Base-by-base conservation (phyloP, 2,329 filamentous ascomycete genomes). In the Botrytis hyacinthi region DNA sequence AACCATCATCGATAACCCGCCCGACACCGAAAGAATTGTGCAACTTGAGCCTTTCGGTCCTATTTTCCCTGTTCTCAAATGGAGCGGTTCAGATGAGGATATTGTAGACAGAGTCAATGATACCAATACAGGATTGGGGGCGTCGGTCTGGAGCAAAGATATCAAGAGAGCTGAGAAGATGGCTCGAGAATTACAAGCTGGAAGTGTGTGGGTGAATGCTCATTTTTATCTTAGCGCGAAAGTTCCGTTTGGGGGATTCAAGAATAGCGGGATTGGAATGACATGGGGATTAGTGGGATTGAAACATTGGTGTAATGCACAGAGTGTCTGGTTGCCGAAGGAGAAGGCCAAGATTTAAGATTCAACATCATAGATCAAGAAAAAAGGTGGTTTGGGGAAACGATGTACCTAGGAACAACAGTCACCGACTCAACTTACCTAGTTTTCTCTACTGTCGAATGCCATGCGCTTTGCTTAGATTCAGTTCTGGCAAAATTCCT, bases 201-300 rank as follows among this genome's bases (percentile, higher is more conserved):
- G 90, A 0, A 86, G 82, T 26, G 87, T 91, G 0, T 91, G 87
- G 85, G 86, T 91, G 76, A 91, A 91, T 81, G 83, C 82, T 26
- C 86, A 81, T 73, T 83, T 85, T 80, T 84, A 85, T 80, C 81
- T 83, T 0, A 84, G 82, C 18, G 85, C 86, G 0, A 81, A 83
- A 76, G 85, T 84, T 1, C 75, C 76, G 1, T 81, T 82, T 70
- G 78, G 78, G 4, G 81, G 80, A 1, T 77, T 78, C 71, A 82
- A 82, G 75, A 75, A 77, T 54, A 80, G 79, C 72, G 81, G 81
- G 1, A 75, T 82, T 46, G 80, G 81, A 3, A 72, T 66, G 51
- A 80, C 81, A 71, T 79, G 66, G 57, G 71, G 66, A 4, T 42
- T 73, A 6, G 18, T 63, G 1, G 66, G 71, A 1, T 62, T 70